Conservation (phyloP, 306 rosid species). For the Boehmeria nivea region DNA sequence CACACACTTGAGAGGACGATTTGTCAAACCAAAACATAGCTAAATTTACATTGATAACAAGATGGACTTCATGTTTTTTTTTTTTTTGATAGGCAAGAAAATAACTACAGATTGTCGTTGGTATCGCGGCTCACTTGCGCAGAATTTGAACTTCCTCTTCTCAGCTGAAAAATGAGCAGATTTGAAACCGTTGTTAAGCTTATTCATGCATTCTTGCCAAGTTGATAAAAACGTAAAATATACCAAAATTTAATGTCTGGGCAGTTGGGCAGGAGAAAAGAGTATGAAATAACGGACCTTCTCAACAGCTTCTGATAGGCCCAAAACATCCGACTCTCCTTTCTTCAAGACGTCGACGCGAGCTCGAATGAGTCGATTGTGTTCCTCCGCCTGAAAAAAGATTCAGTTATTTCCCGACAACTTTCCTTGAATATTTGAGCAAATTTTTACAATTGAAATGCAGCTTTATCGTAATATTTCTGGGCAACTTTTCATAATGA, state of each 20-base stretch:
- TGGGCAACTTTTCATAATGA: no score
- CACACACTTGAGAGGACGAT: neutral
- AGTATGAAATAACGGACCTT: conserved; percentile 29
- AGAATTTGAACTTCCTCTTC: conserved; percentile 37
- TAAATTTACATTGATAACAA: no score
- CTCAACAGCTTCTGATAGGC: conserved; percentile 29
- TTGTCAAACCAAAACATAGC: neutral
- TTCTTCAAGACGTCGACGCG: conserved; percentile 43
- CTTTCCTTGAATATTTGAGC: no score
- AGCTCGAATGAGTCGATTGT: conserved; percentile 32
- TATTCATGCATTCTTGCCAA: no score
- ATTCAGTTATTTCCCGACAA: neutral
- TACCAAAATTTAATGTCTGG: no score
- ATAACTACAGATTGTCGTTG: conserved; percentile 9
- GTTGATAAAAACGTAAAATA: no score
- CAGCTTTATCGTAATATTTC: no score
- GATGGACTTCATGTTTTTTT: neutral
- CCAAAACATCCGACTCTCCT: conserved; percentile 14
- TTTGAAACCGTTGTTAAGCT: no score
- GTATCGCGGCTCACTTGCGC: conserved; percentile 21
- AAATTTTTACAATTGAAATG: no score
- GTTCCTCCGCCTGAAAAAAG: conserved; percentile 51
- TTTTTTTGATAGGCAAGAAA: neutral
- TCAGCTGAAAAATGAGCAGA: conserved; percentile 32
- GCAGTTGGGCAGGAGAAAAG: no score